Base-by-base conservation (phyloP, 352 stramenopile species). In the Phytophthora idaei region DNA sequence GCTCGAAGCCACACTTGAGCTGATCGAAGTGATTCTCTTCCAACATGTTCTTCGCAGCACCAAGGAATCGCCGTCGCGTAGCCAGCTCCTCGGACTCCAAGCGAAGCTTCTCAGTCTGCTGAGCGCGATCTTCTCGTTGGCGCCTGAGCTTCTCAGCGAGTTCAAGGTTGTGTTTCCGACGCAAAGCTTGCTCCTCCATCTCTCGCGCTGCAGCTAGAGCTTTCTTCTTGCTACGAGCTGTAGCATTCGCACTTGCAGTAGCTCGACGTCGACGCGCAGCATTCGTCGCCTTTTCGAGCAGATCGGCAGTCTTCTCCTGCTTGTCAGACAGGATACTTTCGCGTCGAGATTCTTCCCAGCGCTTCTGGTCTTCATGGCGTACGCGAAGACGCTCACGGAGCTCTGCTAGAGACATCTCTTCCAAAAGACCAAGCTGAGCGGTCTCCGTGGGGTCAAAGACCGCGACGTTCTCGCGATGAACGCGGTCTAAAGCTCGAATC, bases 331-430 rank as follows among this genome's bases (percentile, higher is more conserved):
- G 47, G 42, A 97, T 97, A 5, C 62, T 49, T 46, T 90, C 78
- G 1, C 93, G 82, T 17, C 81, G 76, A 34, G 82, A 62, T 8
- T 82, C 79, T 61, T 97, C 82, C 74, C 83, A 86, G 17, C 83
- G 77, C 10, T 84, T 71, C 48, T 96, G 80, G 34, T 92, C 70
- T 4, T 76, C 66, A 66, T 95, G 79, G 46, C 90, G 92, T 17
- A 94, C 84, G 21, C 90, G 72, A n/a, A 98, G 69, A 1, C 92
- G 81, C 56, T 95, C 90, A 11, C 78, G 74, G 1, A 95, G 76
- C 54, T 98, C 93, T 0, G 90, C 71, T 4, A 98, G 75, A 12
- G 87, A 97, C 93, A 98, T 98, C 61, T 98, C 93, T 17, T 97
- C 85, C 10, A 98, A 76, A 4, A 98, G 48, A 0, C 92, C 91